These are phyloP conservation scores for Podosphaera leucotricha DNA, from an alignment of 2,329 filamentous ascomycete species.

Conservation along the genomic window DNA sequence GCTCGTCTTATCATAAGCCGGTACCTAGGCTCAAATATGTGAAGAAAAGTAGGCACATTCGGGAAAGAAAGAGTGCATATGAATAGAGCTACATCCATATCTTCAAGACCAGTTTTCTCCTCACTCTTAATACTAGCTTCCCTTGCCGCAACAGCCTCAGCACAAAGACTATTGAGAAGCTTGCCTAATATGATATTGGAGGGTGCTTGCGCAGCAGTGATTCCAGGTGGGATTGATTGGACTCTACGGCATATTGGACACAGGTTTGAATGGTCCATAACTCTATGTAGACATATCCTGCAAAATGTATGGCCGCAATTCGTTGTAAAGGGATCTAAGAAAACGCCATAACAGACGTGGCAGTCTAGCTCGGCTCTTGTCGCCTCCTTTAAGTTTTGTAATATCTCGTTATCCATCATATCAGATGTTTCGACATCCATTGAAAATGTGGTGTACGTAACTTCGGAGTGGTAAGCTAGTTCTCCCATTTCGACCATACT, in stretches of 20 bases:
- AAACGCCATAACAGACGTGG: conserved; percentile 64
- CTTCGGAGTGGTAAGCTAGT: conserved; percentile 30
- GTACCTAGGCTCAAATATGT: conserved; percentile 85
- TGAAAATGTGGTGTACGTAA: conserved; percentile 22
- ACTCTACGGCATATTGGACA: conserved; percentile 61
- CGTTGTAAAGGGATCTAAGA: conserved; percentile 64
- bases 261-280: conserved; percentile 51
- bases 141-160: conserved; percentile 33
- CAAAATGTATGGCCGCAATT: conserved; percentile 81
- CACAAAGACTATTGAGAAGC: conserved; percentile 46
- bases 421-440: conserved; percentile 6
- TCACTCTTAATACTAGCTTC: conserved; percentile 31
- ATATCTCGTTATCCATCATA: conserved; percentile 22
- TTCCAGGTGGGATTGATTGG: conserved; percentile 25
- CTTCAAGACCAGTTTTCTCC: conserved; percentile 28
- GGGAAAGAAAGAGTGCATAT: conserved; percentile 67
- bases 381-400: conserved; percentile 35
- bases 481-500: conserved; percentile 36
- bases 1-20: conserved; percentile 68
- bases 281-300: conserved; percentile 50
- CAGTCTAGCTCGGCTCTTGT: conserved; percentile 58
- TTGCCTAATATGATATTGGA: conserved; percentile 38
- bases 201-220: conserved; percentile 18
- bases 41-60: conserved; percentile 60
- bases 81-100: conserved; percentile 47